Evolutionary conservation across 371 early-diverging fungal genomes (phyloP), one percentile per base, ranked within the genome.

Genomic region (Rhizopus arrhizus): DNA sequence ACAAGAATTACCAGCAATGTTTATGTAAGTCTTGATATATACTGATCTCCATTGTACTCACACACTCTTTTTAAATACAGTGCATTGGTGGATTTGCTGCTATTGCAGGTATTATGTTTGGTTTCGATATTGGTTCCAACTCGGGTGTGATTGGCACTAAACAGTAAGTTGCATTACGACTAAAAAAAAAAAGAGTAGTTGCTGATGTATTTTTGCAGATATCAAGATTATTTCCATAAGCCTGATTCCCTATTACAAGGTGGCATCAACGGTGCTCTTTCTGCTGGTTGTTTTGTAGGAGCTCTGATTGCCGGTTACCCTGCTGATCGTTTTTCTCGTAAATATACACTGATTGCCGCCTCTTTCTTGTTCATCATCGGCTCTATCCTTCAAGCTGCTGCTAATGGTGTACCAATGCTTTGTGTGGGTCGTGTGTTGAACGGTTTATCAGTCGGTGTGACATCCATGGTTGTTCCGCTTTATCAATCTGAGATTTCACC

Each of bases 381-480:
- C 56, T 75, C 73, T 62, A 72, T 66, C 35, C 7, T 80, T 40
- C 92, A 92, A 70, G 73, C 83, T 16, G 81, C 72, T 42, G 67
- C 89, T 34, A 55, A 51, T 34, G 65, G 71, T 50, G 75, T 79
- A 45, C 82, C 68, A 34, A 70, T 83, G 75, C 81, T 91, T 61
- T 63, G 83, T 36, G 73, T 56, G 48, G 93, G 91, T 34, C 87
- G 95, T 41, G 78, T 86, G 38, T 58, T 93, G 40, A 81, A 82
- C 54, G 96, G 96, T 61, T 61, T 94, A 5, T 91, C 87, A 60
- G 80, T 91, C 36, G 96, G 96, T 72, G 73, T 86, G 46, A 69
- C 89, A 22, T 92, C 92, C 38, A 82, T 83, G 74, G 60, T 69
- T 53, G 80, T 77, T 13, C 85, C 85, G 56, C 72, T 83, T 38